phyloP scores from a whole-genome alignment of 2,329 filamentous ascomycete species.

The Pseudogymnoascus sp. region DNA sequence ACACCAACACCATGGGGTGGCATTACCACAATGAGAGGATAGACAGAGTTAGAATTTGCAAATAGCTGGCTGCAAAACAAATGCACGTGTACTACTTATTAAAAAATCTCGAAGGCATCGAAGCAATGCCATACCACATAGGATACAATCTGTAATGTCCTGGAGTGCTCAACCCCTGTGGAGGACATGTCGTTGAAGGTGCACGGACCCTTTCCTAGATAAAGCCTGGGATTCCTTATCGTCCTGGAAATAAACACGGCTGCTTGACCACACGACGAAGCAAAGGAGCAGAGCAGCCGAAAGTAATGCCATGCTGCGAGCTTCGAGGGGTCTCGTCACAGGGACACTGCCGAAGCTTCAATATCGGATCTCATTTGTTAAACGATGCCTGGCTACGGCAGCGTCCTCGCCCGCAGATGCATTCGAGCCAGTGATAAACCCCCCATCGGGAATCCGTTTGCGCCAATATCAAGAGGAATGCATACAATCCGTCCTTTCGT shows the following conservation, averaged over 20 bases:
- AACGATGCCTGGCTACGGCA: constrained; percentile 2
- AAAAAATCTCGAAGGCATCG: background rate
- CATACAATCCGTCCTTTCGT: constrained; percentile 68
- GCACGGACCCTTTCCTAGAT: background rate
- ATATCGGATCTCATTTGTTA: background rate
- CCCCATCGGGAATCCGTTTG: constrained; percentile 42
- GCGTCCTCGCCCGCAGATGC: background rate
- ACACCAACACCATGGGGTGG: too few species aligned
- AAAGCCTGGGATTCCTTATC: background rate
- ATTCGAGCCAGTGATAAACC: background rate
- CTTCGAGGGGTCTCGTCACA: background rate
- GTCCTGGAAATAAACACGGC: background rate
- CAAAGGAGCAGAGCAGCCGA: background rate
- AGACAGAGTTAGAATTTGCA: too few species aligned
- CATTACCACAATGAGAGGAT: too few species aligned
- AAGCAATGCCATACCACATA: background rate
- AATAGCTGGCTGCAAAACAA: background rate
- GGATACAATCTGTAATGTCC: too few species aligned
- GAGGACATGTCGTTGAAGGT: background rate
- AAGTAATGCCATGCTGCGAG: constrained; percentile 3
- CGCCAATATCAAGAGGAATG: constrained; percentile 88
- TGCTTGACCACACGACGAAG: background rate
- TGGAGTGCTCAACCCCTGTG: too few species aligned
- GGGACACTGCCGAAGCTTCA: background rate
- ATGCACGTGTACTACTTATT: background rate